Evolutionary conservation across 2,329 filamentous ascomycete genomes (phyloP), one percentile per base, ranked within the genome.

Genomic region (Falciphora oryzae): DNA sequence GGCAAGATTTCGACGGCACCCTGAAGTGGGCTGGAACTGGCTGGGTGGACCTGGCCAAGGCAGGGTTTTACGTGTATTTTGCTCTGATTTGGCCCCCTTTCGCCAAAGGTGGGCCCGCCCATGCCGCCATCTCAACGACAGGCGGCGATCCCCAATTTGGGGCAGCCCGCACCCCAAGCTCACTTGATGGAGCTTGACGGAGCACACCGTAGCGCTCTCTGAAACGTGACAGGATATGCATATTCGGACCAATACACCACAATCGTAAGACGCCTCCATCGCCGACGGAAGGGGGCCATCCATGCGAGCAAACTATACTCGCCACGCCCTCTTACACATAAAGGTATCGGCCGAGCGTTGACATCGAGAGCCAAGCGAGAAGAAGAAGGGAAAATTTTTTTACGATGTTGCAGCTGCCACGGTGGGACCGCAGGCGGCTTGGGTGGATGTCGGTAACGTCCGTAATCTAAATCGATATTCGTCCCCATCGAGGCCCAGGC

Each of bases 191-290:
- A 11, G 18, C 44, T 53, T 53, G 44, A 53, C 18, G 44, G 11
- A n/a, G 44, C 44, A 53, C 44, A n/a, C 44, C 44, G 44, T 53
- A 53, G 44, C 44, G 44, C 44, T n/a, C 44, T 53, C n/a, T 53
- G 44, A 53, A 53, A 53, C 44, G 22, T 53, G 44, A 53, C 44
- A 11, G 44, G 44, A 53, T 53, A 53, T n/a, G 44, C 44, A 53
- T 53, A 53, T 53, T n/a, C 44, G 44, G 44, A 18, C 44, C 44
- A 53, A 53, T 53, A 18, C 44, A 53, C 44, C 44, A 53, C 44
- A n/a, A 8, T 53, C 44, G 18, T 53, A 53, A 53, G 44, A 53
- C 22, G 22, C 18, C 18, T n/a, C 44, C 16, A 22, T 50, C 5
- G 44, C 18, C 44, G 22, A n/a, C 44, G 1, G 22, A 22, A n/a